These are phyloP conservation scores for Penicillium atrosanguineum DNA, from an alignment of 495 filamentous ascomycete genomes.

Conservation along the genomic window DNA sequence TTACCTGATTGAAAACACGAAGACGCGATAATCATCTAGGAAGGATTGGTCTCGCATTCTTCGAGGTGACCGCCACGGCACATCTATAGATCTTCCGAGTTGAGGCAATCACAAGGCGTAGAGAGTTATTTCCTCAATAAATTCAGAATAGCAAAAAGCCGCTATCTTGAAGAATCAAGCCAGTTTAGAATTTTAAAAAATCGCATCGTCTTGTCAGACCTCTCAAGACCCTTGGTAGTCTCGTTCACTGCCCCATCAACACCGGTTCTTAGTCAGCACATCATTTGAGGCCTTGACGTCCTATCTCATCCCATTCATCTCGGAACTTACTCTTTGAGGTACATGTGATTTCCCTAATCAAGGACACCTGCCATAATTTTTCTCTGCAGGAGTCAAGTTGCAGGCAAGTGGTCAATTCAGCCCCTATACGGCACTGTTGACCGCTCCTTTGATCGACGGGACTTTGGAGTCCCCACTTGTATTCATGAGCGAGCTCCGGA, in stretches of 20 bases:
- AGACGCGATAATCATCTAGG: not conserved
- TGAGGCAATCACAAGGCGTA: too few species aligned
- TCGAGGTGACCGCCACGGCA: too few species aligned
- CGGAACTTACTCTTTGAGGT: not conserved
- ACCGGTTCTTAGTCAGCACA: not conserved
- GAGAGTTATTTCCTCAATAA: too few species aligned
- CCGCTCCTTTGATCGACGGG: not conserved
- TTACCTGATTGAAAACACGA: too few species aligned
- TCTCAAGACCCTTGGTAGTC: not conserved
- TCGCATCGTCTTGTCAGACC: too few species aligned
- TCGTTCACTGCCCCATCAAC: not conserved
- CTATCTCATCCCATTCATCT: not conserved
- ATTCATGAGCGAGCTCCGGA: constrained; percentile 83
- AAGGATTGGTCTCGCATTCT: too few species aligned
- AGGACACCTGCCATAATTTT: too few species aligned
- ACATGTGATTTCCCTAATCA: not conserved
- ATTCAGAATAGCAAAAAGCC: too few species aligned
- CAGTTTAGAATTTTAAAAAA: too few species aligned
- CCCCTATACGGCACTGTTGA: not conserved
- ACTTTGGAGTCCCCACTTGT: not conserved
- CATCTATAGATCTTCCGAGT: too few species aligned
- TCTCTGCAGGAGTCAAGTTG: not conserved
- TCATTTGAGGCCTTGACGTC: not conserved
- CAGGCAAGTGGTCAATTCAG: not conserved
- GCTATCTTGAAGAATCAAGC: too few species aligned